These are phyloP conservation scores for Plantago lanceolata DNA, from an alignment of 305 asterid genomes.

Conservation along the genomic window DNA sequence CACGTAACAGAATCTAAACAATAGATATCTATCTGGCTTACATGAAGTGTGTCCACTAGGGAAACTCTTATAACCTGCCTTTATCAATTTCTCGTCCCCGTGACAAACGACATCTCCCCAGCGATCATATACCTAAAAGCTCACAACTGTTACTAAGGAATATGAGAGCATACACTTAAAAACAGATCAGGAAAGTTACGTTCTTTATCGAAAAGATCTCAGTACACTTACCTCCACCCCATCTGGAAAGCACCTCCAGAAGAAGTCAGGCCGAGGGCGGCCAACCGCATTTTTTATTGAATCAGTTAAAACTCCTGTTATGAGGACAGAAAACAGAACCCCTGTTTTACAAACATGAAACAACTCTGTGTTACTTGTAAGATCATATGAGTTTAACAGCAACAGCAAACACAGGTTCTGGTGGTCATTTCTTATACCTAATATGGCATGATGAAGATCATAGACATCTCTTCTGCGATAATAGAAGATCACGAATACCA, in stretches of 20 bases:
- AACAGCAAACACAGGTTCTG: too few species aligned
- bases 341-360: conserved; percentile 46
- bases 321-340: conserved; percentile 48
- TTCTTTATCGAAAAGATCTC: conserved; percentile 6
- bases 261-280: conserved; percentile 89
- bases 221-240: conserved; percentile 59
- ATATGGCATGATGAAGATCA: conserved; percentile 73
- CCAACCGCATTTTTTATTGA: conserved; percentile 77
- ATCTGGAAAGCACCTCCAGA: conserved; percentile 96
- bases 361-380: conserved; percentile 2
- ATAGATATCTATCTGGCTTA: conserved; percentile 31
- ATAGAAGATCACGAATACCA: conserved; percentile 59
- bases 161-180: neutral
- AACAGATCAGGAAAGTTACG: neutral
- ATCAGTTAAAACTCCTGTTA: conserved; percentile 67
- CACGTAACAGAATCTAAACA: conserved; percentile 3
- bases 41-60: conserved; percentile 93
- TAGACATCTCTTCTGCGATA: conserved; percentile 62
- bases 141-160: conserved; percentile 24
- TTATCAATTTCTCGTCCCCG: conserved; percentile 45
- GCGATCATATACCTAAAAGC: conserved; percentile 54
- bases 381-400: too few species aligned
- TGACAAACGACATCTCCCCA: conserved; percentile 80
- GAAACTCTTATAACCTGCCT: conserved; percentile 77
- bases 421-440: conserved; percentile 42